Percentiles rank a stretch among this genome's conserved stretches.
These are phyloP conservation scores for Xylariaceae sp. DNA, from an alignment of 2,329 filamentous ascomycete genomes.

Conservation along the genomic window DNA sequence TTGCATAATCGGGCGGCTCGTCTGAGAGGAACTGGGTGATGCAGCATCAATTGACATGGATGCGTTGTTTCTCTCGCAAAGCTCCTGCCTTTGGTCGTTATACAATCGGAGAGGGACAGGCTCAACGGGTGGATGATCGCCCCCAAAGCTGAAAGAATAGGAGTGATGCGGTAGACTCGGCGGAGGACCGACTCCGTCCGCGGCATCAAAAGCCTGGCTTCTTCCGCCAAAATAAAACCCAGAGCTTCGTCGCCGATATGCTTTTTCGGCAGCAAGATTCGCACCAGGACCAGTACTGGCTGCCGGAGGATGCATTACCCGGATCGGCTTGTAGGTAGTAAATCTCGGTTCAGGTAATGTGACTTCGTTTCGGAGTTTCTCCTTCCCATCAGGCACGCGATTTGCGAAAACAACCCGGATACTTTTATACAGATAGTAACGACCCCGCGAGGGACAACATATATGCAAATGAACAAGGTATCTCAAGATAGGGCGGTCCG, in stretches of 20 bases:
- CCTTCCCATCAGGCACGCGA: conserved; percentile 90
- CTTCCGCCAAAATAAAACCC: conserved; percentile 39
- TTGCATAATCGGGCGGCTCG: conserved; percentile 29
- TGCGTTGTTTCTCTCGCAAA: conserved; percentile 12
- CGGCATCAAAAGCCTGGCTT: conserved; percentile 30
- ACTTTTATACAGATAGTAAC: conserved; percentile 86
- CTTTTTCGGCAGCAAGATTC: conserved; percentile 55
- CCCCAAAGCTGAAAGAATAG: conserved; percentile 24
- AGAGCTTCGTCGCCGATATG: conserved; percentile 52
- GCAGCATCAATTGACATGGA: conserved; percentile 21
- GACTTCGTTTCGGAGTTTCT: conserved; percentile 85
- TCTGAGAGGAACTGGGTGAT: conserved; percentile 15
- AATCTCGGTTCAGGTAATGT: conserved; percentile 85
- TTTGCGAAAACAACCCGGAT: conserved; percentile 96
- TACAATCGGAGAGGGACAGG: conserved; percentile 48
- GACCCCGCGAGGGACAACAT: conserved; percentile 76
- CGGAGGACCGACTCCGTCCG: conserved; percentile 25
- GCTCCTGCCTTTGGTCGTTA: conserved; percentile 10
- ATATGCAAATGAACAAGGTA: conserved; percentile 94
- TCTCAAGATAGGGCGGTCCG: conserved; percentile 68
- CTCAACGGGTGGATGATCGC: conserved; percentile 37
- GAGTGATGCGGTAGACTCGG: conserved; percentile 17
- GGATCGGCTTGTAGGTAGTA: conserved; percentile 71
- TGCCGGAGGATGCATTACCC: conserved; percentile 42
- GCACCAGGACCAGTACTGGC: conserved; percentile 39